A percentile compares a stretch with the other conserved stretches of the same genome.
These are phyloP conservation scores for Spinellus fusiger DNA, from an alignment of 192 early-diverging fungal genomes.

Conservation along the genomic window DNA sequence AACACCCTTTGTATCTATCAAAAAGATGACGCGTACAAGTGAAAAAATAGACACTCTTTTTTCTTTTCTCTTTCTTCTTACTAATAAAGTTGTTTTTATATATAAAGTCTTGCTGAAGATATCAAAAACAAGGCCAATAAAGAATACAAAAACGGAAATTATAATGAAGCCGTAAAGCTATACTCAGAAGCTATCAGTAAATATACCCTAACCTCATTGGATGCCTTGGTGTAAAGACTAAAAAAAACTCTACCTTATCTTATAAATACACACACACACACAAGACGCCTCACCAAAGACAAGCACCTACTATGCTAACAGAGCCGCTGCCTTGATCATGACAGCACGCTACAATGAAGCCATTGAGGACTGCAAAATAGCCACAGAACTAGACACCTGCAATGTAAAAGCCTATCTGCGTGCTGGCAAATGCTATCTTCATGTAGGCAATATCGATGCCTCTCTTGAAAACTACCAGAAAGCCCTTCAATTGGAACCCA, in stretches of 20 bases:
- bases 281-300: constrained; percentile 49
- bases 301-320: constrained; percentile 69
- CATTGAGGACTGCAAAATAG: constrained; percentile 53
- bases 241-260: not conserved
- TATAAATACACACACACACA: not conserved
- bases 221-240: not conserved
- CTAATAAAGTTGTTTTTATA: no score
- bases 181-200: constrained; percentile 69
- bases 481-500: constrained; percentile 33
- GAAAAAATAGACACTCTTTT: no score
- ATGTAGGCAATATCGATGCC: constrained; percentile 63
- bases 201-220: not conserved
- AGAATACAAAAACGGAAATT: constrained; percentile 63
- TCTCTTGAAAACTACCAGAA: constrained; percentile 41
- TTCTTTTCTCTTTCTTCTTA: no score
- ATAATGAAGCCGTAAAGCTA: constrained; percentile 58
- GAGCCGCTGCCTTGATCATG: constrained; percentile 77
- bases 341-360: constrained; percentile 53
- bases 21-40: no score
- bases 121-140: constrained; percentile 67
- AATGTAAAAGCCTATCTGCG: constrained; percentile 63
- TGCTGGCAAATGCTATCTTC: constrained; percentile 65
- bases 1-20: no score
- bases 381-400: constrained; percentile 51
- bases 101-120: constrained; percentile 63